A percentile compares a stretch with the other conserved stretches of the same genome.
Conservation (phyloP, 129 eudicot species). For the Tagetes patula region DNA sequence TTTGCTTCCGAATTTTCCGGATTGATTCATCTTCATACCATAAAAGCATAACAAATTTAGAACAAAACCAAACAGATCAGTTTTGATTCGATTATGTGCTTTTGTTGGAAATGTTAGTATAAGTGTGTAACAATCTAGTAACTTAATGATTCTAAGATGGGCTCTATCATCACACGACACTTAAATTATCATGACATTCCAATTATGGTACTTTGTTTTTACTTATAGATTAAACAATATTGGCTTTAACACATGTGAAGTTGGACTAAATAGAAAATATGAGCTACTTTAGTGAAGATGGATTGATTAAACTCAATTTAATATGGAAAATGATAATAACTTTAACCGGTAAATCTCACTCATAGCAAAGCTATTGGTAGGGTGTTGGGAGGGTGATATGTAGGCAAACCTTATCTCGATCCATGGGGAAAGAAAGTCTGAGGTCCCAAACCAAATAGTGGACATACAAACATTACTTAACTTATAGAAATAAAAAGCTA, state of each 20-base stretch:
- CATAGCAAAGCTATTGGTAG: no score
- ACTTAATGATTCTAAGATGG: neutral
- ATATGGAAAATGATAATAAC: neutral
- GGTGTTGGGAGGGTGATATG: no score
- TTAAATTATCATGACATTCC: neutral
- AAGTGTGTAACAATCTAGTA: neutral
- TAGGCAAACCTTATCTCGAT: no score
- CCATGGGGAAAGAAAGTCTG: no score
- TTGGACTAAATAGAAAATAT: neutral
- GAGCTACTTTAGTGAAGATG: neutral
- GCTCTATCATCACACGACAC: neutral
- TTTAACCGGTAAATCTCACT: no score
- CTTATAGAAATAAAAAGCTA: no score
- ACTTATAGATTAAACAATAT: neutral
- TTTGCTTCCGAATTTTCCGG: slow-evolving; percentile 2
- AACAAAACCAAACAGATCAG: neutral
- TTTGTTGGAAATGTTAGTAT: neutral
- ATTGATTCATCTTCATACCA: neutral
- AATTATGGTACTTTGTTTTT: neutral
- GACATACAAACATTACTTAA: no score
- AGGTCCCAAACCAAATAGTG: no score
- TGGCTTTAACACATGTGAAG: neutral
- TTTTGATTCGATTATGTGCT: neutral
- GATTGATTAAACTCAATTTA: neutral
- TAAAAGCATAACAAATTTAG: neutral